Evolutionary conservation across 2,329 filamentous ascomycete genomes (phyloP).

Genomic region (Fusarium sp.): DNA sequence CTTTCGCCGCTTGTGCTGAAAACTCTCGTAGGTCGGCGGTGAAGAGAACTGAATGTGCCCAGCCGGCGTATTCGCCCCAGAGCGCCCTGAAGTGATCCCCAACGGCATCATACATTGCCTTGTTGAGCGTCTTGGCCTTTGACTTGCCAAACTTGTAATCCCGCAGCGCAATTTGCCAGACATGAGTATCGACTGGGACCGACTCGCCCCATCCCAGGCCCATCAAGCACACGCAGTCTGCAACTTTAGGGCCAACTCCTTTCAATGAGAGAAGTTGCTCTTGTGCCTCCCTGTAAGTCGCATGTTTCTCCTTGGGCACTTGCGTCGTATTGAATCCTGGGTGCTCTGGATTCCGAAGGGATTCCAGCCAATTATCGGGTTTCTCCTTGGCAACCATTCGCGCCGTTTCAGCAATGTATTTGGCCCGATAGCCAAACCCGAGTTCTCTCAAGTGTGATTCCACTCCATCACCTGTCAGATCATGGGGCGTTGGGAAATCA

Average conservation of each 20-base stretch:
- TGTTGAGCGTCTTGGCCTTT: conserved; percentile 88
- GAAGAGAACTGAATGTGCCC: conserved; percentile 98
- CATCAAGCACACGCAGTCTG: conserved; percentile 97
- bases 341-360: conserved; percentile 83
- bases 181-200: conserved; percentile 96
- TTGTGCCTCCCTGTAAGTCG: conserved; percentile 85
- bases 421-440: conserved; percentile 95
- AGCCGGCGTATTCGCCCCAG: conserved; percentile 95
- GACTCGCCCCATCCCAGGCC: conserved; percentile 96
- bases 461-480: conserved; percentile 81
- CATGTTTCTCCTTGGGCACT: conserved; percentile 64
- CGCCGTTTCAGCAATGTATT: conserved; percentile 92
- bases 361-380: conserved; percentile 82
- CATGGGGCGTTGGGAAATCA: conserved; percentile 86
- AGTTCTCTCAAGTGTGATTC: conserved; percentile 85
- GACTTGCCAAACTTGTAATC: conserved; percentile 95
- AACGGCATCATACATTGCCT: conserved; percentile 89
- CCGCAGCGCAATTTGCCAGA: conserved; percentile 97
- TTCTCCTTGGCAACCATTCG: conserved; percentile 78
- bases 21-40: conserved; percentile 93
- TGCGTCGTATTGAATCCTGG: conserved; percentile 66
- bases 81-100: conserved; percentile 90
- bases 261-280: conserved; percentile 83
- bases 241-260: conserved; percentile 96
- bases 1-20: conserved; percentile 70